These are phyloP conservation scores for Brassica incana DNA, from an alignment of 345 rosid species.

Conservation along the genomic window DNA sequence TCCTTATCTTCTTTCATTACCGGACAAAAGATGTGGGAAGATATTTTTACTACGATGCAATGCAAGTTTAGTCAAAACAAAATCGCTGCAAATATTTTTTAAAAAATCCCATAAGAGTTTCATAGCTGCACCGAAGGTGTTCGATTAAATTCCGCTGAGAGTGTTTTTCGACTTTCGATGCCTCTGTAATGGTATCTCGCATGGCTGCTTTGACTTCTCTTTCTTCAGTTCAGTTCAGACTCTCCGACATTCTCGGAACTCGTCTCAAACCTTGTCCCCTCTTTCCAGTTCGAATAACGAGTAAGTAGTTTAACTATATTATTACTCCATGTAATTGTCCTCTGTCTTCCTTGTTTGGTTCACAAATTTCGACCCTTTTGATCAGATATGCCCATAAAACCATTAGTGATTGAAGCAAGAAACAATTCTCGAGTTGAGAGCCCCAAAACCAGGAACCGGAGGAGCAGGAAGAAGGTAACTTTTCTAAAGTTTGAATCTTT, in stretches of 20 bases:
- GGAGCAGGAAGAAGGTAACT: constrained; percentile 70
- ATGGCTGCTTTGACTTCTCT: constrained; percentile 31
- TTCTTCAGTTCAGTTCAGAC: constrained; percentile 11
- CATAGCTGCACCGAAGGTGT: constrained; percentile 28
- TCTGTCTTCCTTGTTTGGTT: background rate
- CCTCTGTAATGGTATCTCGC: constrained; percentile 16
- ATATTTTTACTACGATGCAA: background rate
- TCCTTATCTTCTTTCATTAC: constrained; percentile 29
- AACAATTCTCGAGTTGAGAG: constrained; percentile 58
- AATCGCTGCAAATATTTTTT: background rate
- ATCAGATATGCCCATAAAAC: constrained; percentile 14
- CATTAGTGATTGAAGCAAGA: constrained; percentile 52
- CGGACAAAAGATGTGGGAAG: background rate
- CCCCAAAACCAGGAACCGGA: constrained; percentile 65
- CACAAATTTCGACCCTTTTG: background rate
- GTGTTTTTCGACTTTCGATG: constrained; percentile 6
- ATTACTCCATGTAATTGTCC: background rate
- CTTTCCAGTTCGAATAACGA: constrained; percentile 25
- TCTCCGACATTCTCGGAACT: constrained; percentile 30
- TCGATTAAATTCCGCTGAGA: constrained; percentile 29
- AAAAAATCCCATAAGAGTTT: background rate
- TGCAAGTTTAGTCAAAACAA: background rate
- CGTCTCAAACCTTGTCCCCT: constrained; percentile 12
- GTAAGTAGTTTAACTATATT: background rate
- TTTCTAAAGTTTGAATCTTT: constrained; percentile 4